These are phyloP conservation scores for Agaricus blazei DNA, from an alignment of 768 basidiomycete species.

Conservation along the genomic window DNA sequence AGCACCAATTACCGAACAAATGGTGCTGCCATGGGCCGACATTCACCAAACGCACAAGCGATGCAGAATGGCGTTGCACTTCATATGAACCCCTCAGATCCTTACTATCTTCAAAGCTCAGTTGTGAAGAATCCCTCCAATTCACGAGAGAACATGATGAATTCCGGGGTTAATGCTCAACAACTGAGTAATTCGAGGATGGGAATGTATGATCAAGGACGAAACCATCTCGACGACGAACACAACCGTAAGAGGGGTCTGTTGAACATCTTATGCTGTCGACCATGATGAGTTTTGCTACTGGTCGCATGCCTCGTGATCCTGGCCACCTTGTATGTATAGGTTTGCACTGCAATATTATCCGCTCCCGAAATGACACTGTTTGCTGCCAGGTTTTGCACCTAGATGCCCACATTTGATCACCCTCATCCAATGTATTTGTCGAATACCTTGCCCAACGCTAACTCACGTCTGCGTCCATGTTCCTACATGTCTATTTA, in stretches of 20 bases:
- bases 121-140: constrained; percentile 44
- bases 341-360: background rate
- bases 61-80: constrained; percentile 35
- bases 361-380: background rate
- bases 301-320: constrained; percentile 21
- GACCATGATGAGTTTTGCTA: constrained; percentile 34
- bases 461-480: constrained; percentile 3
- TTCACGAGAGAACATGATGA: constrained; percentile 50
- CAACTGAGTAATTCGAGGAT: constrained; percentile 41
- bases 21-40: constrained; percentile 45
- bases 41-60: constrained; percentile 42
- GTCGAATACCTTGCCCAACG: constrained; percentile 6
- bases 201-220: constrained; percentile 63
- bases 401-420: constrained; percentile 6
- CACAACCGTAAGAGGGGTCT: constrained; percentile 59
- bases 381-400: constrained; percentile 4
- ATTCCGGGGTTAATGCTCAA: constrained; percentile 33
- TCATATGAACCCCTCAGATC: constrained; percentile 57
- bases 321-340: background rate
- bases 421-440: background rate
- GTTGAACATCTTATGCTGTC: constrained; percentile 66
- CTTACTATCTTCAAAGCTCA: constrained; percentile 57
- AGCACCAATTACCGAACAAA: constrained; percentile 47
- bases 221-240: constrained; percentile 61
- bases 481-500: constrained; percentile 6